phyloP scores from a whole-genome alignment of 345 rosid species.

The Sapria himalayana region DNA sequence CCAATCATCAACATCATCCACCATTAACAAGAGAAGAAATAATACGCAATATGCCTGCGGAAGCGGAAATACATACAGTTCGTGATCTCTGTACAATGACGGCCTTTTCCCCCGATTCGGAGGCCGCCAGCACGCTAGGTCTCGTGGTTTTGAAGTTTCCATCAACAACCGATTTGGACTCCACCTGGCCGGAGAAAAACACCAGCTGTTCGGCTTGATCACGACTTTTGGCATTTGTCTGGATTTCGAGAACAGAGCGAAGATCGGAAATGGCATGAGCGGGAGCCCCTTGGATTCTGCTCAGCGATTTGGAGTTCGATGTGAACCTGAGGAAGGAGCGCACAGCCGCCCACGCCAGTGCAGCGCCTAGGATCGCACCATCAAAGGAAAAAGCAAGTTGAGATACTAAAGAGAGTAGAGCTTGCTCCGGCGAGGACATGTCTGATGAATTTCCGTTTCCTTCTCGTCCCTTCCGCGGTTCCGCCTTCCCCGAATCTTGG shows the following conservation, averaged over 20 bases:
- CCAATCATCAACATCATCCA: neutral
- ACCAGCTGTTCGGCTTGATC: slow-evolving; percentile 17
- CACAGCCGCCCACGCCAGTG: slow-evolving; percentile 45
- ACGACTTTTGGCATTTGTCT: slow-evolving; percentile 10
- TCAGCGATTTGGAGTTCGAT: slow-evolving; percentile 32
- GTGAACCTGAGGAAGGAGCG: slow-evolving; percentile 29
- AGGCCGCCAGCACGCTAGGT: slow-evolving; percentile 26
- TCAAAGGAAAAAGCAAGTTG: slow-evolving; percentile 65
- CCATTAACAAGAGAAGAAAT: neutral
- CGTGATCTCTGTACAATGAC: slow-evolving; percentile 63
- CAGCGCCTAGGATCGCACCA: slow-evolving; percentile 65
- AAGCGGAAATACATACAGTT: slow-evolving; percentile 23
- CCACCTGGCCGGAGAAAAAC: slow-evolving; percentile 46
- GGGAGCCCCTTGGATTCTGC: slow-evolving; percentile 32
- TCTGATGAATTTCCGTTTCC: neutral
- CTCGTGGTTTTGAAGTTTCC: slow-evolving; percentile 22
- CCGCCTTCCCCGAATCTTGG: slow-evolving; percentile 6
- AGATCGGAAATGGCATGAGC: slow-evolving; percentile 36
- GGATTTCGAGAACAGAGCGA: slow-evolving; percentile 24
- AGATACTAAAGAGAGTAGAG: slow-evolving; percentile 24
- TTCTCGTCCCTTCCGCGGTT: neutral
- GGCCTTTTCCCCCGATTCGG: slow-evolving; percentile 63
- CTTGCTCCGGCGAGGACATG: slow-evolving; percentile 73
- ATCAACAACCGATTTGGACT: slow-evolving; percentile 24
- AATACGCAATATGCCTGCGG: neutral